phyloP scores from a whole-genome alignment of 345 rosid species.

The Triadica sebifera region DNA sequence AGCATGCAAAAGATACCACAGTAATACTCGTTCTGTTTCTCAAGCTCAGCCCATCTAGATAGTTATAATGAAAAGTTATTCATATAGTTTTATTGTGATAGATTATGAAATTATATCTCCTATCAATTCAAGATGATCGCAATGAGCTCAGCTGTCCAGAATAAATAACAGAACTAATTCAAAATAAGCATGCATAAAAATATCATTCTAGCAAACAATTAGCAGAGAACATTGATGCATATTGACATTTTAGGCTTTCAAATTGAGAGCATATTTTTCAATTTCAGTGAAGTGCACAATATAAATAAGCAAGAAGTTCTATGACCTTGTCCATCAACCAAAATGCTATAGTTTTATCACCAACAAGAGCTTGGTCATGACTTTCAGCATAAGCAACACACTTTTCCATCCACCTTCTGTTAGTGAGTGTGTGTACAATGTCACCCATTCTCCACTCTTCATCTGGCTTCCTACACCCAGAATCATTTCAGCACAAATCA shows the following conservation, averaged over 20 bases:
- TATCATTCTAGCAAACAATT: neutral
- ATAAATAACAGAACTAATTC: neutral
- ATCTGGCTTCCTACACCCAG: constrained; percentile 64
- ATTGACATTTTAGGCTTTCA: neutral
- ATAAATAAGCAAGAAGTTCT: constrained; percentile 9
- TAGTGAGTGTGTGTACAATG: constrained; percentile 65
- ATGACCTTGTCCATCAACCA: constrained; percentile 98
- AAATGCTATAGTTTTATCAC: constrained; percentile 94
- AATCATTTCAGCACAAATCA: constrained; percentile 10
- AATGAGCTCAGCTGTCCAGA: neutral
- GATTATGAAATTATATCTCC: neutral
- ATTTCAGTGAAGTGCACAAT: neutral
- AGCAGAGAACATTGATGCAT: neutral
- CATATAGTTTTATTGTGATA: neutral
- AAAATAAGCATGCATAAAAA: neutral
- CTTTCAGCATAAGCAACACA: constrained; percentile 90
- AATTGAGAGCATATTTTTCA: neutral
- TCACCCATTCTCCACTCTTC: constrained; percentile 89
- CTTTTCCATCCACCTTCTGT: constrained; percentile 88
- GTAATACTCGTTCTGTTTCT: neutral
- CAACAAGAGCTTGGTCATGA: constrained; percentile 99
- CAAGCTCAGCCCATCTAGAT: neutral
- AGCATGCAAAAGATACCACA: neutral
- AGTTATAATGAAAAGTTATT: neutral
- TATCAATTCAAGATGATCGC: neutral